A percentile compares a stretch with the other conserved stretches of the same genome.
These are phyloP conservation scores for Metschnikowia noctiluminum DNA, from an alignment of 805 yeast genomes.

Conservation along the genomic window DNA sequence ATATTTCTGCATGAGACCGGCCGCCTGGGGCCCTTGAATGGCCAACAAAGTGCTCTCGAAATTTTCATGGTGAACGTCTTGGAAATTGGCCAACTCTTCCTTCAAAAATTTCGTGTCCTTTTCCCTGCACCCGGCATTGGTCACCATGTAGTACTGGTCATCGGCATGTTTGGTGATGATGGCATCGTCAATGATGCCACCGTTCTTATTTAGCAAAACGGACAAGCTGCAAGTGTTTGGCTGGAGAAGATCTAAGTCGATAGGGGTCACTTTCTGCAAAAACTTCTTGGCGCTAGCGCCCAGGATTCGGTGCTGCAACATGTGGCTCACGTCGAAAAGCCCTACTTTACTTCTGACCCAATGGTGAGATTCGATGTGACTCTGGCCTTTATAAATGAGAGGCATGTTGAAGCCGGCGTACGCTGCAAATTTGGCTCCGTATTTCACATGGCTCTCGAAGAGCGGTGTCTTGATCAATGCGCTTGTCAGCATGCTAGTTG, in stretches of 20 bases:
- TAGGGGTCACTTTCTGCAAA: conserved; percentile 82
- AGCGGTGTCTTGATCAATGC: conserved; percentile 68
- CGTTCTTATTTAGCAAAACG: conserved; percentile 63
- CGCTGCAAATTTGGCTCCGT: conserved; percentile 90
- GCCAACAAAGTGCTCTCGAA: conserved; percentile 81
- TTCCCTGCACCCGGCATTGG: conserved; percentile 92
- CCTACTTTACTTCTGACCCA: conserved; percentile 93
- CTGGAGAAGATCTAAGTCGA: conserved; percentile 61
- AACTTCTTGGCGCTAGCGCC: conserved; percentile 69
- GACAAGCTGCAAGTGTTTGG: conserved; percentile 68
- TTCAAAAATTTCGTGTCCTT: conserved; percentile 69
- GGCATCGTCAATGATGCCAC: conserved; percentile 92
- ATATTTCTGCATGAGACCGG: conserved; percentile 59
- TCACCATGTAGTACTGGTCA: conserved; percentile 78
- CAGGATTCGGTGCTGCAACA: conserved; percentile 81
- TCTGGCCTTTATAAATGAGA: conserved; percentile 75
- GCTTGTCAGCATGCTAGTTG: conserved; percentile 1
- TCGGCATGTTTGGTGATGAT: conserved; percentile 83
- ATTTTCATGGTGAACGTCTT: conserved; percentile 37
- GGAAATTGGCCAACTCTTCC: conserved; percentile 42
- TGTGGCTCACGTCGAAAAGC: conserved; percentile 93
- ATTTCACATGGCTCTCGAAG: conserved; percentile 69
- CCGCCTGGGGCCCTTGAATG: conserved; percentile 88
- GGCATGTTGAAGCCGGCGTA: conserved; percentile 98
- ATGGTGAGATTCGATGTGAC: conserved; percentile 88